Conservation (phyloP, 1,139 yeast species). For the Geotrichum restrictum region DNA sequence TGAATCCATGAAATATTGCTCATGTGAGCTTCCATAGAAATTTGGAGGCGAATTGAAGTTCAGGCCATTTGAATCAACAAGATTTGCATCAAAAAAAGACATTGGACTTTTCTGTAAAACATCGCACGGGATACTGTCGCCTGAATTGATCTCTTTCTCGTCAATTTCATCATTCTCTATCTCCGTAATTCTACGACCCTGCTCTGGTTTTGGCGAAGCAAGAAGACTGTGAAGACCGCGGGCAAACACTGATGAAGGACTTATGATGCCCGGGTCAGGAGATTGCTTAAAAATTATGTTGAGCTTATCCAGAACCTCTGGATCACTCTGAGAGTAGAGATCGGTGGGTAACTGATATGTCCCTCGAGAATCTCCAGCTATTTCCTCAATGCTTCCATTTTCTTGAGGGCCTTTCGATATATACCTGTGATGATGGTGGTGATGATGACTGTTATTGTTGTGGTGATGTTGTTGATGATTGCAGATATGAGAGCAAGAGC, state of each 20-base stretch:
- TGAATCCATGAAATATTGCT: not conserved
- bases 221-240: not conserved
- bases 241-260: conserved; percentile 1
- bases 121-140: not conserved
- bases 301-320: not conserved
- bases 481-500: not conserved
- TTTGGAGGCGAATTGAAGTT: not conserved
- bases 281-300: not conserved
- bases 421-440: not conserved
- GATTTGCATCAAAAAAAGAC: not conserved
- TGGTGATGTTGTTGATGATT: not conserved
- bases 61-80: not conserved
- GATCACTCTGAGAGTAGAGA: not conserved
- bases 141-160: not conserved
- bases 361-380: too few relatives aligned
- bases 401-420: too few relatives aligned
- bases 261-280: not conserved
- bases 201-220: not conserved
- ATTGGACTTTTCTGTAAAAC: not conserved
- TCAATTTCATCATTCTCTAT: not conserved
- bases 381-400: too few relatives aligned
- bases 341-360: too few relatives aligned
- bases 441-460: not conserved
- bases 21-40: not conserved
- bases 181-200: not conserved